phyloP scores from a whole-genome alignment of 2,329 filamentous ascomycete genomes.

The Exophiala sp. region DNA sequence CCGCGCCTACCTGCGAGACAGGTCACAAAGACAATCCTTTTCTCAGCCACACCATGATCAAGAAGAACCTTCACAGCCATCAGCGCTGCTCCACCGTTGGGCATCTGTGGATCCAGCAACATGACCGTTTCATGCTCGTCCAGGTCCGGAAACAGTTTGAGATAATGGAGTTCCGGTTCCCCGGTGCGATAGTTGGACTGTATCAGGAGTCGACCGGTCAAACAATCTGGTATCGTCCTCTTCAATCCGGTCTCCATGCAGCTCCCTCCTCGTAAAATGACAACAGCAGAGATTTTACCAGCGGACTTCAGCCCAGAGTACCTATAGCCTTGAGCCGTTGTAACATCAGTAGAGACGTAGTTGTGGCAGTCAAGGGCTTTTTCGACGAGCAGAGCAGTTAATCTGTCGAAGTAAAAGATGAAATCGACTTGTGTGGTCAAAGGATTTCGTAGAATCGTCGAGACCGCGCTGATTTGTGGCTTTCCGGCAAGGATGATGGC shows the following conservation, averaged over 20 bases:
- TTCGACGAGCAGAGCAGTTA: conserved; percentile 80
- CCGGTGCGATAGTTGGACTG: conserved; percentile 79
- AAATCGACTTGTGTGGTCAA: conserved; percentile 80
- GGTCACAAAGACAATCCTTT: conserved; percentile 84
- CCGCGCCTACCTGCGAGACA: conserved; percentile 83
- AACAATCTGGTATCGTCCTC: conserved; percentile 86
- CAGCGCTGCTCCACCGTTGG: conserved; percentile 72
- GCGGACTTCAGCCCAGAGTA: conserved; percentile 67
- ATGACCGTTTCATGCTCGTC: conserved; percentile 71
- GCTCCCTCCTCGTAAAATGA: conserved; percentile 81
- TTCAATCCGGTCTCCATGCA: conserved; percentile 82
- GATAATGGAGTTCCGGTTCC: conserved; percentile 88
- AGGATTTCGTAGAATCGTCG: conserved; percentile 79
- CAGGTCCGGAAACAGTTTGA: conserved; percentile 71
- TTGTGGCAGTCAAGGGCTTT: conserved; percentile 68
- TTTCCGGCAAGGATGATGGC: conserved; percentile 70
- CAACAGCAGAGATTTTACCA: conserved; percentile 75
- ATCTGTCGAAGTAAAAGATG: conserved; percentile 92
- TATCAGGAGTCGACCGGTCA: conserved; percentile 81
- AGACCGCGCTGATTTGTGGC: conserved; percentile 77
- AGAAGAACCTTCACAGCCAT: conserved; percentile 97
- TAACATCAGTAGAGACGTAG: conserved; percentile 59
- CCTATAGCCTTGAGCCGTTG: conserved; percentile 62
- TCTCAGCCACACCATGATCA: conserved; percentile 81
- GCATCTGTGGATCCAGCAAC: conserved; percentile 89